Evolutionary conservation across 192 early-diverging fungal genomes (phyloP).

Genomic region (Coemansia javaensis): DNA sequence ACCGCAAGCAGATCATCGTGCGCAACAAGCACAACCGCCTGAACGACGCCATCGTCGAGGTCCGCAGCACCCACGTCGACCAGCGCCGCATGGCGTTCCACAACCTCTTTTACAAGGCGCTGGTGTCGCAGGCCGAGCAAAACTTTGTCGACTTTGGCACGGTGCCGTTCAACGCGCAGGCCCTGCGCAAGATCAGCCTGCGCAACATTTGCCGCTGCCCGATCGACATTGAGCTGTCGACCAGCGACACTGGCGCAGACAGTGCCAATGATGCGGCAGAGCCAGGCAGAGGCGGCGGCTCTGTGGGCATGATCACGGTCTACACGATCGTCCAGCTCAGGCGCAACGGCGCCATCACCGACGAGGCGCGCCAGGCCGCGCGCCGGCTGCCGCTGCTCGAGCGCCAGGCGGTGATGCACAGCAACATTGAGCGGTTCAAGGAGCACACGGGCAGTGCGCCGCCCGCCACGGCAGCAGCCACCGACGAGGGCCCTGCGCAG

Average conservation of each 20-base stretch:
- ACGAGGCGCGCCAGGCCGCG: conserved; percentile 21
- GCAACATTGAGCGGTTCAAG: conserved; percentile 31
- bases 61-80: conserved; percentile 92
- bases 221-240: conserved; percentile 22
- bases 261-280: not conserved
- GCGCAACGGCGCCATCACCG: conserved; percentile 1
- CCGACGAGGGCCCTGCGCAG: too few species aligned
- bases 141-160: conserved; percentile 96
- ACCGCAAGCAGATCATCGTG: conserved; percentile 92
- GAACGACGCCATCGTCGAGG: conserved; percentile 87
- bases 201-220: conserved; percentile 70
- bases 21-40: conserved; percentile 84
- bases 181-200: conserved; percentile 72
- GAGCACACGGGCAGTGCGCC: conserved; percentile 11
- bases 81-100: conserved; percentile 96
- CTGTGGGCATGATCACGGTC: conserved; percentile 19
- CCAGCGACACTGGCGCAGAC: conserved; percentile 16
- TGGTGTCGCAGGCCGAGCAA: conserved; percentile 71
- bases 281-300: conserved; percentile 28
- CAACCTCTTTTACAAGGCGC: conserved; percentile 88
- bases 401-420: conserved; percentile 45
- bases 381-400: conserved; percentile 37
- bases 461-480: not conserved
- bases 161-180: conserved; percentile 76
- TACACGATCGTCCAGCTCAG: conserved; percentile 13